Percentiles rank a stretch among this genome's conserved stretches.
These are phyloP conservation scores for Picea abies DNA, from an alignment of 83 land plant species.

Conservation along the genomic window DNA sequence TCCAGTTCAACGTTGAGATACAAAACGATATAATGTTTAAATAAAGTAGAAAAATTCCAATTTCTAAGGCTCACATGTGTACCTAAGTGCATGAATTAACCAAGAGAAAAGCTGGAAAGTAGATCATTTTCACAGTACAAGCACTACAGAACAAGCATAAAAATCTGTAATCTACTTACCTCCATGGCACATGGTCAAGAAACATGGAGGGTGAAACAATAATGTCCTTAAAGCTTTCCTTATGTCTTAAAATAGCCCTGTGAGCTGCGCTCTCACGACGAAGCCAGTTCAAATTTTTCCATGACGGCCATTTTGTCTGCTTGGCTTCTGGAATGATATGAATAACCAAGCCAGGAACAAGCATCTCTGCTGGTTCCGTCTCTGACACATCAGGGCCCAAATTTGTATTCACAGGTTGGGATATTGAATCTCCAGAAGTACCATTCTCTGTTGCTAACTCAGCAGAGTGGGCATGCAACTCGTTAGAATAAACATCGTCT, in stretches of 20 bases:
- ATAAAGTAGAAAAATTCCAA: neutral
- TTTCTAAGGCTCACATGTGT: neutral
- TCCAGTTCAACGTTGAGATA: neutral
- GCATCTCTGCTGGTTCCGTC: constrained; percentile 45
- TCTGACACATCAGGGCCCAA: constrained; percentile 14
- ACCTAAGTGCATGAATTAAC: neutral
- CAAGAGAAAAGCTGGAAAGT: neutral
- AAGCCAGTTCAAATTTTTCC: constrained; percentile 31
- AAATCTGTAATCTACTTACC: constrained; percentile 35
- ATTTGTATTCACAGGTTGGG: constrained; percentile 32
- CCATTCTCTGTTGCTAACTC: neutral
- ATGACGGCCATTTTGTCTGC: constrained; percentile 17
- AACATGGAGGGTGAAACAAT: constrained; percentile 86
- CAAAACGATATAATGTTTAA: neutral
- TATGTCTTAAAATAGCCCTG: constrained; percentile 58
- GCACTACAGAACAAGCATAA: neutral
- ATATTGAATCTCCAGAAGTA: constrained; percentile 25
- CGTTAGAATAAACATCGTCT: neutral
- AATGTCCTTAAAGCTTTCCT: constrained; percentile 69
- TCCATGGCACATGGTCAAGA: constrained; percentile 94
- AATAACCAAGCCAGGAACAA: constrained; percentile 64
- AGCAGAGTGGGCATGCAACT: neutral
- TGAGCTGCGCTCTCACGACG: constrained; percentile 18
- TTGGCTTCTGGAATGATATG: constrained; percentile 51
- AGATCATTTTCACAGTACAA: neutral